Base-by-base conservation (phyloP, 1,139 yeast species). In the Geotrichum cucujoidarum region DNA sequence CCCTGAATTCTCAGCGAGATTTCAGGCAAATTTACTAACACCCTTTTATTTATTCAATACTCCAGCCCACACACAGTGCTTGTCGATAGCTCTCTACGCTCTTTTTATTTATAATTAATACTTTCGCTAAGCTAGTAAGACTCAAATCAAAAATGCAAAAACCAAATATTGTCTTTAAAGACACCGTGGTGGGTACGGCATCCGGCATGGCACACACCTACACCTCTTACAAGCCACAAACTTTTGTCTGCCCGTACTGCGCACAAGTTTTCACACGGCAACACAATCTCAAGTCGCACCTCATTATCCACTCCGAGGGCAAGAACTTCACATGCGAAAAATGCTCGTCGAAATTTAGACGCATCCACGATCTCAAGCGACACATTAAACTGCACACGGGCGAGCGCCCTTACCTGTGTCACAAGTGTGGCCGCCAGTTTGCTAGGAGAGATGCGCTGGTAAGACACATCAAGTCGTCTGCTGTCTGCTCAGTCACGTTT, bases 361-460 rank as follows among this genome's bases (percentile, higher is more conserved):
- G 95, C 38, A 75, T 80, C 33, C 92, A 85, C 62, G 95, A 86
- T 63, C 71, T 85, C 57, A 83, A 80, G 60, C 71, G 95, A 40
- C 95, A 86, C 60, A 78, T 77, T 54, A 82, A 81, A 62, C 70
- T 82, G 31, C 95, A 86, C 60, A 77, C 89, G 0, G 92, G 92
- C 34, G 88, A 80, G 56, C 80, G 78, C 61, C 90, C 92, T 1
- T 82, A 69, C 60, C 66, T 64, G 32, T 85, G 95, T 64, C 68
- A 66, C 7, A 69, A 70, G 48, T 86, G 95, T 64, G 76, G 78
- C 13, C 72, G 86, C 43, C 69, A 74, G 47, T 86, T 86, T 68
- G 88, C 94, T 1, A 69, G 95, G 27, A 81, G 83, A 1, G 95
- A 86, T 63, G 90, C 95, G 0, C 70, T 86, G 31, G 75, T 80